phyloP scores from a whole-genome alignment of 805 yeast species.

The Ogataea parapolymorpha region DNA sequence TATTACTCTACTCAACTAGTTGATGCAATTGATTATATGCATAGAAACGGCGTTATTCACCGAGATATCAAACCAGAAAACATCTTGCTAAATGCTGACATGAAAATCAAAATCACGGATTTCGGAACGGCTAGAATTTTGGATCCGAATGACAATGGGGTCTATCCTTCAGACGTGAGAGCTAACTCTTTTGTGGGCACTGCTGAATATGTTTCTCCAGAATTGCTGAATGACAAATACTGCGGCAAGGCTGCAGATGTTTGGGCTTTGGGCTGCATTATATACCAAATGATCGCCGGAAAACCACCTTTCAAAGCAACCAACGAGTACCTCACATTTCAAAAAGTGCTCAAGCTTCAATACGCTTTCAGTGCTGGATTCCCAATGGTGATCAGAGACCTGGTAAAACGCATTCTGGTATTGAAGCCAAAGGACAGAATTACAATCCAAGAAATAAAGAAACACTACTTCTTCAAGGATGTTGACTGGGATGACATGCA shows the following conservation, averaged over 20 bases:
- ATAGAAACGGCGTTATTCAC: conserved; percentile 71
- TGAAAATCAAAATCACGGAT: conserved; percentile 70
- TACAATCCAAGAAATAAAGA: conserved; percentile 52
- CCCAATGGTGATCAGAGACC: conserved; percentile 68
- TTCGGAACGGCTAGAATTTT: conserved; percentile 80
- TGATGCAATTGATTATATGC: conserved; percentile 72
- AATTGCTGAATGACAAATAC: conserved; percentile 66
- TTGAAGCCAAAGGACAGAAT: conserved; percentile 63
- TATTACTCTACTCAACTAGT: conserved; percentile 72
- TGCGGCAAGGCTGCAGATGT: conserved; percentile 59
- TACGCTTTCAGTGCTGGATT: conserved; percentile 85
- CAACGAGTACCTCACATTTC: conserved; percentile 78
- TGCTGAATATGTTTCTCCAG: conserved; percentile 83
- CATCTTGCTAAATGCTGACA: conserved; percentile 58
- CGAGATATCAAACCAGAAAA: conserved; percentile 85
- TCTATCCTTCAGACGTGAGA: conserved; percentile 61
- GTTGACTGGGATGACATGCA: conserved; percentile 52
- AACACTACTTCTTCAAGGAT: conserved; percentile 59
- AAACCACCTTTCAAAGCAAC: conserved; percentile 81
- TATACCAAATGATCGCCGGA: conserved; percentile 63
- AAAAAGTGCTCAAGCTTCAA: conserved; percentile 74
- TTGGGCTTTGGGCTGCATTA: conserved; percentile 61
- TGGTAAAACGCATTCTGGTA: conserved; percentile 65
- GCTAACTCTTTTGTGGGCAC: conserved; percentile 86
- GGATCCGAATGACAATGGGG: conserved; percentile 49